Evolutionary conservation across 2,329 filamentous ascomycete genomes (phyloP).

Genomic region (Phialocephala subalpina): DNA sequence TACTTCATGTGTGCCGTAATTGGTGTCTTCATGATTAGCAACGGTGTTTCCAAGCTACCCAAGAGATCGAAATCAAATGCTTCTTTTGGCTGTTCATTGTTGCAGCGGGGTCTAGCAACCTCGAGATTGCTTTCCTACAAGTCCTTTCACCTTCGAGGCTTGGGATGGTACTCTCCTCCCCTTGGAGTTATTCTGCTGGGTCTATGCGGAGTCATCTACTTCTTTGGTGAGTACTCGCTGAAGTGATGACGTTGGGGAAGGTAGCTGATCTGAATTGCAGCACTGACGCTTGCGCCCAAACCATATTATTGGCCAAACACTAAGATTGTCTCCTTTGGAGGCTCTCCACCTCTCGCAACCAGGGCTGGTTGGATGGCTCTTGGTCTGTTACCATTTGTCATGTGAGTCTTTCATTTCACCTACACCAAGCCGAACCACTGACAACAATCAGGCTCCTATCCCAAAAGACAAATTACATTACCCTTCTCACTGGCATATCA

Average conservation of each 20-base stretch:
- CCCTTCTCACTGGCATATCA: slow-evolving; percentile 84
- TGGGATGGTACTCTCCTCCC: slow-evolving; percentile 27
- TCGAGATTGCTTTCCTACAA: slow-evolving; percentile 24
- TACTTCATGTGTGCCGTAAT: slow-evolving; percentile 29
- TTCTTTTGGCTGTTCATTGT: neutral
- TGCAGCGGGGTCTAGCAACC: slow-evolving; percentile 8
- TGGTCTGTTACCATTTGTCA: slow-evolving; percentile 76
- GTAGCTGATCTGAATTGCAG: slow-evolving; percentile 7
- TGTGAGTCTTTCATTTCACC: slow-evolving; percentile 9
- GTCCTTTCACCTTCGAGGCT: slow-evolving; percentile 17
- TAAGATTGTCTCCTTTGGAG: slow-evolving; percentile 45
- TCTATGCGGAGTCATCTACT: slow-evolving; percentile 23
- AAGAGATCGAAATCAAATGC: slow-evolving; percentile 4
- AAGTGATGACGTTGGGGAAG: neutral
- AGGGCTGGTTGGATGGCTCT: slow-evolving; percentile 90
- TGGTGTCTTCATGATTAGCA: slow-evolving; percentile 22
- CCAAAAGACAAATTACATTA: slow-evolving; percentile 84
- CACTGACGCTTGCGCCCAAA: slow-evolving; percentile 25
- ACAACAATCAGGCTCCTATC: slow-evolving; percentile 55
- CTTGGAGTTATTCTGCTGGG: slow-evolving; percentile 27
- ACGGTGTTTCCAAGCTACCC: slow-evolving; percentile 15
- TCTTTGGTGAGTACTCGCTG: slow-evolving; percentile 23
- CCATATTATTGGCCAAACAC: slow-evolving; percentile 35
- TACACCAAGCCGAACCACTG: neutral
- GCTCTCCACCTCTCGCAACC: slow-evolving; percentile 86